Conservation (phyloP, 768 basidiomycete species). For the Serendipita indica region DNA sequence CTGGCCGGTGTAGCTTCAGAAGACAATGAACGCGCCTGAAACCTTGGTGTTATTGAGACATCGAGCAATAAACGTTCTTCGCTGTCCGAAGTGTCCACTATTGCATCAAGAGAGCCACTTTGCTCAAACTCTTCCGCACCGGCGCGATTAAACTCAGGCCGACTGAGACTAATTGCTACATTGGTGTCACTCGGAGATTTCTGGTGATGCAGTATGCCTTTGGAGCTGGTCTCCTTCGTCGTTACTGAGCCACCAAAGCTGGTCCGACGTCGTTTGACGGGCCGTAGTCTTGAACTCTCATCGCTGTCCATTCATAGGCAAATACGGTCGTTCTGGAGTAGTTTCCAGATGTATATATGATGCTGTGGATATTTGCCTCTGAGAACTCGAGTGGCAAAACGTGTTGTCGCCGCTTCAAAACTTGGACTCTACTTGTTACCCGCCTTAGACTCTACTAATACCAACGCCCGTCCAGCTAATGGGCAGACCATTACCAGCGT, state of each 20-base stretch:
- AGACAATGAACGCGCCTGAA: too few species aligned
- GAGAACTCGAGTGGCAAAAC: background rate
- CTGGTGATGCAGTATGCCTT: too few species aligned
- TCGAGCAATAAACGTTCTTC: background rate
- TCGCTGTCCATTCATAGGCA: background rate
- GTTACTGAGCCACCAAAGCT: background rate
- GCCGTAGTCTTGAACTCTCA: background rate
- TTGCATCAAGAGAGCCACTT: too few species aligned
- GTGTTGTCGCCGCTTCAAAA: slow-evolving; percentile 5
- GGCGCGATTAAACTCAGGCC: too few species aligned
- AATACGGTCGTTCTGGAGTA: too few species aligned
- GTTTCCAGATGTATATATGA: background rate
- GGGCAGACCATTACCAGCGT: background rate
- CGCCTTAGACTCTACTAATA: background rate
- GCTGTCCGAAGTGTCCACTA: background rate
- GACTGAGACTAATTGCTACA: too few species aligned
- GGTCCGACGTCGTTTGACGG: background rate
- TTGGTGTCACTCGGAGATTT: too few species aligned
- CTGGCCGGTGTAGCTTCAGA: too few species aligned
- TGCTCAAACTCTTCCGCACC: too few species aligned
- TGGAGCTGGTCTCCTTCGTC: background rate
- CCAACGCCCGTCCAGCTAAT: background rate
- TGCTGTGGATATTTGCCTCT: background rate
- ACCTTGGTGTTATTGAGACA: too few species aligned
- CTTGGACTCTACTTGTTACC: background rate